Base-by-base conservation (phyloP, 2,329 filamentous ascomycete genomes). In the Pseudonectria foliicola region DNA sequence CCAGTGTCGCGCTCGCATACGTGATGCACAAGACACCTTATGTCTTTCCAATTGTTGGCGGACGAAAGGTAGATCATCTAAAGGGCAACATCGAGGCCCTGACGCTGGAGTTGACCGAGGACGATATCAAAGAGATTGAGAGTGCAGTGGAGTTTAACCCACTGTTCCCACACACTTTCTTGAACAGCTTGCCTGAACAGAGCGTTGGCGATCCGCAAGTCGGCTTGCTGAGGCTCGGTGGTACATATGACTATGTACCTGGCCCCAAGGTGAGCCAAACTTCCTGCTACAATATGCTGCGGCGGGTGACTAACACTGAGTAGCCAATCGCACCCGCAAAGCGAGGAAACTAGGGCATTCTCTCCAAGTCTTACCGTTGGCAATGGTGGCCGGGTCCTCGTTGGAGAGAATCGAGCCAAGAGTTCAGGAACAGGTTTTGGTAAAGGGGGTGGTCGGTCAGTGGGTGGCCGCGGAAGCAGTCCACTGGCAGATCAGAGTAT, bases 1-100 rank as follows among this genome's bases (percentile, higher is more conserved):
- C 66, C 12, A 67, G 64, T 41, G 55, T 73, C 37, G 82, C 83
- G 7, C 60, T 88, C 15, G 82, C 83, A 3, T 88, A 88, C 51
- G 77, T 87, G 11, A 72, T 84, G 68, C 71, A 77, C 44, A 86
- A 87, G 61, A 66, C 78, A 1, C 74, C 80, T 0, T 77, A 85
- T 48, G 78, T 87, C 10, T 85, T 85, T 52, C 84, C 84, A 1
- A 77, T 88, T 27, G 66, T 86, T 4, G 82, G 83, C 10, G 79
- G 80, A 1, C 70, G 82, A 10, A 86, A 78, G 47, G 57, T 84
- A 8, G 75, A 80, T 32, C 82, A 88, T 52, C 62, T 89, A 27
- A 73, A 79, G 52, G 70, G 68, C 38, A 87, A 86, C 49, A 81
- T 87, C 44, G 73, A 80, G 49, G 79, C 80, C 0, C 64, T 89